phyloP scores from a whole-genome alignment of 2,329 filamentous ascomycete species.

The Fusarium sp. region DNA sequence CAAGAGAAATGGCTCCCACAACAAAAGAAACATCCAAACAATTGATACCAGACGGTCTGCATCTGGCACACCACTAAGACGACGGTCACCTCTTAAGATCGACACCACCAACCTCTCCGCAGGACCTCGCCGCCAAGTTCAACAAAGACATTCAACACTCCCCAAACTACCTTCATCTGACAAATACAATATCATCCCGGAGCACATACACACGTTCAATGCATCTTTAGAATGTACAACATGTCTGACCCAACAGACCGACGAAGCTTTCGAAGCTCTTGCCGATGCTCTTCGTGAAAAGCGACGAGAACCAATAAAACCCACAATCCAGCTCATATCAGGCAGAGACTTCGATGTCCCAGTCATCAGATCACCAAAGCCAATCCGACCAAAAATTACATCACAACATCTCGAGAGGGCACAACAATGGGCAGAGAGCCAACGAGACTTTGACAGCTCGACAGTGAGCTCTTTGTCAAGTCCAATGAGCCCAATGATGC shows the following conservation, averaged over 20 bases:
- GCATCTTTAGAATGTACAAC: conserved; percentile 1
- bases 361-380: conserved; percentile 16
- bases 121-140: background rate
- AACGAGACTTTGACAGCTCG: background rate
- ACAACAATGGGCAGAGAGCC: conserved; percentile 14
- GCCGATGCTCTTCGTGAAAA: background rate
- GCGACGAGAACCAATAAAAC: background rate
- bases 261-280: conserved; percentile 23
- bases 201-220: conserved; percentile 3
- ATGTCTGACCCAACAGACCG: conserved; percentile 8
- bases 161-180: background rate
- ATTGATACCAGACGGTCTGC: background rate
- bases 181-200: fast-evolving
- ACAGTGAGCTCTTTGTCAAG: conserved; percentile 16
- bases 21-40: background rate
- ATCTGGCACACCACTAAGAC: background rate
- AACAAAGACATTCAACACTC: conserved; percentile 6
- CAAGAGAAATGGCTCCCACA: background rate
- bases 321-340: background rate
- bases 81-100: conserved; percentile 8
- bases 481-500: conserved; percentile 8
- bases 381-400: conserved; percentile 14
- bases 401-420: conserved; percentile 19
- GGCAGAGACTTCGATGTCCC: background rate
- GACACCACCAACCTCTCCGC: conserved; percentile 16